Evolutionary conservation across 2,329 filamentous ascomycete genomes (phyloP).

Genomic region (Pseudogymnoascus sp.): DNA sequence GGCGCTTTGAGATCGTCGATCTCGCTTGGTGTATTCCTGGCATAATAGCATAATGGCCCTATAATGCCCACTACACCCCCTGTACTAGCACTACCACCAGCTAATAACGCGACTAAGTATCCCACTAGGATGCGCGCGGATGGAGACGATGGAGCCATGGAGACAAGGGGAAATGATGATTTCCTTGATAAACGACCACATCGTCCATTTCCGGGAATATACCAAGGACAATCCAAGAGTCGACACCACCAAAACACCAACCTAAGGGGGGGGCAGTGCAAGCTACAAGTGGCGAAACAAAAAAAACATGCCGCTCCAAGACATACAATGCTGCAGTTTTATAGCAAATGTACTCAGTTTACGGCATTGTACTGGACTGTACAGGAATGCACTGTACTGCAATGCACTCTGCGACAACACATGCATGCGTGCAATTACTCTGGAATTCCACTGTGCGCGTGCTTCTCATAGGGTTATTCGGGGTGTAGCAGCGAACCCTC

Average conservation of each 20-base stretch:
- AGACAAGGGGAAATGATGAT: constrained; percentile 4
- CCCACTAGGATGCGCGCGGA: not conserved
- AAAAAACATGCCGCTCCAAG: not conserved
- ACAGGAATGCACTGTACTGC: not conserved
- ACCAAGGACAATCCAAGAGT: not conserved
- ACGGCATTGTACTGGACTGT: not conserved
- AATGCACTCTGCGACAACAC: not conserved
- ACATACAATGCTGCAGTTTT: not conserved
- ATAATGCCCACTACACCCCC: too few relatives aligned
- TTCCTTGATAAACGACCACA: constrained; percentile 3
- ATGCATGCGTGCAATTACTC: not conserved
- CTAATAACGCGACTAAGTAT: not conserved
- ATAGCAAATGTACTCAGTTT: not conserved
- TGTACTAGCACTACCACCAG: too few relatives aligned
- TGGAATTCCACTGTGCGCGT: not conserved
- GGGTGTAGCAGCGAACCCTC: not conserved
- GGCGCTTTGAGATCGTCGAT: not conserved
- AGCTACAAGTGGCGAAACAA: not conserved
- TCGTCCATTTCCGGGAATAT: not conserved
- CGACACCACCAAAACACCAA: not conserved
- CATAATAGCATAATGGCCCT: too few relatives aligned
- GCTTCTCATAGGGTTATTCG: not conserved
- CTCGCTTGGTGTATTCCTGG: not conserved
- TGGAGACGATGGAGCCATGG: constrained; percentile 5
- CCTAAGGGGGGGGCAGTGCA: constrained; percentile 1